A percentile compares a stretch with the other conserved stretches of the same genome.
Conservation (phyloP, 768 basidiomycete species). For the Pleurotus platypus region DNA sequence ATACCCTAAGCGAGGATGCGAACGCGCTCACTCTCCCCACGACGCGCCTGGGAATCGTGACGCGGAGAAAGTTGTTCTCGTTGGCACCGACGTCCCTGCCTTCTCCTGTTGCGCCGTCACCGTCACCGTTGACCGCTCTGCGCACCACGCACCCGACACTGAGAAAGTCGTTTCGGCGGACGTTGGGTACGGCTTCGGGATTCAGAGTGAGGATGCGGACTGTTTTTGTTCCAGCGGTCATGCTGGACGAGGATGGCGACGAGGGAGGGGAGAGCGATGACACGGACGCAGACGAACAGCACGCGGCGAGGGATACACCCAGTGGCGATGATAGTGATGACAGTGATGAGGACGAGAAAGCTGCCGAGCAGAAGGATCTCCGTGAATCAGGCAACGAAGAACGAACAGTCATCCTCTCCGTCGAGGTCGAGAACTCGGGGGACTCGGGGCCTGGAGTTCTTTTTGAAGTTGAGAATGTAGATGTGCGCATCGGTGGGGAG, state of each 20-base stretch:
- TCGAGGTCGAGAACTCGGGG: constrained; percentile 84
- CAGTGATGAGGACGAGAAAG: neutral
- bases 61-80: constrained; percentile 66
- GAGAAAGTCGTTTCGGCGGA: constrained; percentile 82
- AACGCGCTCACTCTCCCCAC: constrained; percentile 52
- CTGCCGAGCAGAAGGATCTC: constrained; percentile 30
- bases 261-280: constrained; percentile 60
- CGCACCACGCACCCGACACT: constrained; percentile 61
- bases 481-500: constrained; percentile 71
- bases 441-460: constrained; percentile 57
- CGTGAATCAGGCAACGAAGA: constrained; percentile 75
- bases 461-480: constrained; percentile 74
- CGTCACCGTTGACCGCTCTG: constrained; percentile 46
- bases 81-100: constrained; percentile 45
- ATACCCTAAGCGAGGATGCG: constrained; percentile 17
- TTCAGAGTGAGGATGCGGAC: constrained; percentile 94
- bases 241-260: constrained; percentile 51
- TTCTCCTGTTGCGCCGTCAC: constrained; percentile 39
- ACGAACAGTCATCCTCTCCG: constrained; percentile 83
- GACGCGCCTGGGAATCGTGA: constrained; percentile 63
- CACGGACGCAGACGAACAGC: constrained; percentile 55
- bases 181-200: constrained; percentile 74
- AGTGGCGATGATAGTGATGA: neutral
- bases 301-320: neutral
- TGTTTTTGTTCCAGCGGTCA: constrained; percentile 82